These are phyloP conservation scores for Vitis riparia DNA, from an alignment of 164 flowering plant species.

Conservation along the genomic window DNA sequence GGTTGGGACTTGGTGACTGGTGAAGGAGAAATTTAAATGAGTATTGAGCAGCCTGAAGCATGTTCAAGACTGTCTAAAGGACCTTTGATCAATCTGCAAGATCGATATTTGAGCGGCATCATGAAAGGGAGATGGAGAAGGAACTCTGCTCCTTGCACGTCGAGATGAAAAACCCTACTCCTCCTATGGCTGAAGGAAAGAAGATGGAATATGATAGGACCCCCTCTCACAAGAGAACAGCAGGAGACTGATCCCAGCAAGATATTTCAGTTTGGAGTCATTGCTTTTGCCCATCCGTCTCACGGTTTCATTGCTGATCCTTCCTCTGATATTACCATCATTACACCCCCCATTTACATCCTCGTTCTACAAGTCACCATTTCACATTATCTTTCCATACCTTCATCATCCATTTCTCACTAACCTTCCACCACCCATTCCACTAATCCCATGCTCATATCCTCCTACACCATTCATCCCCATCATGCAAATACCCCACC, in stretches of 20 bases:
- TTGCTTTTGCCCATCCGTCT: constrained; percentile 53
- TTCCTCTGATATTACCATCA: constrained; percentile 81
- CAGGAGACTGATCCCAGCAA: constrained; percentile 29
- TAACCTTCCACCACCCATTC: no score
- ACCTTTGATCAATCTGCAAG: constrained; percentile 14
- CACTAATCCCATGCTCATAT: no score
- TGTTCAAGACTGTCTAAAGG: constrained; percentile 15
- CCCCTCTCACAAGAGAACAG: constrained; percentile 23
- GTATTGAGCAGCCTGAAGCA: constrained; percentile 17
- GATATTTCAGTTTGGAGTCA: constrained; percentile 66
- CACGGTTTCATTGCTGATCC: constrained; percentile 66
- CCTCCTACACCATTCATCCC: no score
- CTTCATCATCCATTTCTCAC: no score
- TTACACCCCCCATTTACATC: constrained; percentile 88
- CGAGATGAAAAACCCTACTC: neutral
- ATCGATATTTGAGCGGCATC: constrained; percentile 2
- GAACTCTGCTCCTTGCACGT: neutral
- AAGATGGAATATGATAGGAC: constrained; percentile 18
- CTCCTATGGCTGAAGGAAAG: constrained; percentile 8
- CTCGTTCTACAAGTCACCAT: constrained; percentile 39
- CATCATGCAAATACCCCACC: no score
- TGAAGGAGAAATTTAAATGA: constrained; percentile 13
- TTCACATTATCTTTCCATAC: no score
- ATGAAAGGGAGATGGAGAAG: constrained; percentile 28
- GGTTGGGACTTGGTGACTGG: no score